Evolutionary conservation across 768 basidiomycete species (phyloP).

Genomic region (Pholiota conissans): DNA sequence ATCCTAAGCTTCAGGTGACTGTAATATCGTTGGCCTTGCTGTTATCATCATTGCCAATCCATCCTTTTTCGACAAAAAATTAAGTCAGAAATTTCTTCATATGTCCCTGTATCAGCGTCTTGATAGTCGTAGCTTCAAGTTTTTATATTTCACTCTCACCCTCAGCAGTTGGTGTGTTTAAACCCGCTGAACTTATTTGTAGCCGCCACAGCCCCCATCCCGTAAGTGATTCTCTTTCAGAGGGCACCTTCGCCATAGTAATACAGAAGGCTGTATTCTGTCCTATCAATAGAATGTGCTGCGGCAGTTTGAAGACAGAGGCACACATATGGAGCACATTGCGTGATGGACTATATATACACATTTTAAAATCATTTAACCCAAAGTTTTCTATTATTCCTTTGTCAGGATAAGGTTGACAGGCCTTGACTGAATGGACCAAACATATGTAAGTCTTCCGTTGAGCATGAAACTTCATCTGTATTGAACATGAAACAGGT

Average conservation of each 20-base stretch:
- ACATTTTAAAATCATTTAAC: too few relatives aligned
- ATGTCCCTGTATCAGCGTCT: not conserved
- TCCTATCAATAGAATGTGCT: not conserved
- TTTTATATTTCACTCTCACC: not conserved
- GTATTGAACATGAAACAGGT: not conserved
- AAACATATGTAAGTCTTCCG: not conserved
- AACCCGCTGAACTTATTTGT: not conserved
- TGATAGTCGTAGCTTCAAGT: not conserved
- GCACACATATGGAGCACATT: not conserved
- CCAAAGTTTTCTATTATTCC: too few relatives aligned
- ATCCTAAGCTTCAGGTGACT: constrained; percentile 5
- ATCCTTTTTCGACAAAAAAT: constrained; percentile 1
- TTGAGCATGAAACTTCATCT: not conserved
- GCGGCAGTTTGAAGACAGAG: not conserved
- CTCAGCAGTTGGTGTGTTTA: not conserved
- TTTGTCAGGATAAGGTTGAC: not conserved
- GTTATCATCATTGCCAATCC: constrained; percentile 9
- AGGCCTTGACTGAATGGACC: not conserved
- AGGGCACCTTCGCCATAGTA: not conserved
- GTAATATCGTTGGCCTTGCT: constrained; percentile 7
- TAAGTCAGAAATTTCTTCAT: not conserved
- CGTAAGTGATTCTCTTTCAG: not conserved
- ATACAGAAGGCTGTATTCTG: not conserved
- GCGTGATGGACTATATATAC: too few relatives aligned
- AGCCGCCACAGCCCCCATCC: not conserved